Percentiles rank a stretch among this genome's conserved stretches.
Conservation (phyloP, 192 early-diverging fungal species). For the Entomortierella chlamydospora region DNA sequence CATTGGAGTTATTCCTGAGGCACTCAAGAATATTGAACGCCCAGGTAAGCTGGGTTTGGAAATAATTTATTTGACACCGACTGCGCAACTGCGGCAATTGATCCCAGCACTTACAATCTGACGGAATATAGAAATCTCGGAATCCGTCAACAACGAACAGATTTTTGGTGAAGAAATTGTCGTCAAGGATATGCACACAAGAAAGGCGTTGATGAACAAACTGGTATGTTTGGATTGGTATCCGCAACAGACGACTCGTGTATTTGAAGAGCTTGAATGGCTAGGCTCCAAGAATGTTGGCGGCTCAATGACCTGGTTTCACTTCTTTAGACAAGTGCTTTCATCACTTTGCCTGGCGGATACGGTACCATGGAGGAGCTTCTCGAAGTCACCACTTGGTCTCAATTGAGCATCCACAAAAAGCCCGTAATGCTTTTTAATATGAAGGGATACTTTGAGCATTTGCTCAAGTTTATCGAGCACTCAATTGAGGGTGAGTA, state of each 20-base stretch:
- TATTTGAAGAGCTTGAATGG: not conserved
- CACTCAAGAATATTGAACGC: conserved; percentile 61
- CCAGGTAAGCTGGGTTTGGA: conserved; percentile 28
- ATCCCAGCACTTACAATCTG: not conserved
- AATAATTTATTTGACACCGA: not conserved
- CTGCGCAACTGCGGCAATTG: conserved; percentile 15
- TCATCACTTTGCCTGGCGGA: conserved; percentile 89
- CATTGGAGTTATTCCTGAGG: conserved; percentile 80
- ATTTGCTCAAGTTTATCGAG: conserved; percentile 73
- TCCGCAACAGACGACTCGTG: not conserved
- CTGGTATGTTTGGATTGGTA: conserved; percentile 46
- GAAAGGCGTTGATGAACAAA: conserved; percentile 82
- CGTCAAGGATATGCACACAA: conserved; percentile 87
- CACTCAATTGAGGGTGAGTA: conserved; percentile 63
- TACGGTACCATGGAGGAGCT: conserved; percentile 91
- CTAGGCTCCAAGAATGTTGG: too few species aligned
- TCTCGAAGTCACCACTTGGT: conserved; percentile 85
- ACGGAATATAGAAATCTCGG: conserved; percentile 8
- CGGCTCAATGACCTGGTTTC: too few species aligned
- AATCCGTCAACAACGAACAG: conserved; percentile 28
- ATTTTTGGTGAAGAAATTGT: conserved; percentile 64
- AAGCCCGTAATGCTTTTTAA: conserved; percentile 88
- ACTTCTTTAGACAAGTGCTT: conserved; percentile 65
- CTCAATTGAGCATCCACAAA: conserved; percentile 79
- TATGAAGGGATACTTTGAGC: conserved; percentile 80